These are phyloP conservation scores for Tricholoma matsutake DNA, from an alignment of 768 basidiomycete species.

Conservation along the genomic window DNA sequence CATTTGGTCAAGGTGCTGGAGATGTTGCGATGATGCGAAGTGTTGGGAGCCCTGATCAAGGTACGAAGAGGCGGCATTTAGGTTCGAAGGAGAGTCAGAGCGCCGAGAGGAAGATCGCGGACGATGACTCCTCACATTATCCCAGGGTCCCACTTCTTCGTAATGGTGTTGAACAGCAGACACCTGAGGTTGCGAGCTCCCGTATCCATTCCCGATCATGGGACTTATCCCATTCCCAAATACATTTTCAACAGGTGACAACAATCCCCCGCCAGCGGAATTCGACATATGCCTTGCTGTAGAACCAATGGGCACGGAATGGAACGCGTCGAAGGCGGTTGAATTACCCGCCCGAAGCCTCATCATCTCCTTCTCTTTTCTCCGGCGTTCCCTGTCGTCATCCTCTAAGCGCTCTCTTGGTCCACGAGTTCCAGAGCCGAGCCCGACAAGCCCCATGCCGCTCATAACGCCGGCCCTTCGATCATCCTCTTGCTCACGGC, in stretches of 20 bases:
- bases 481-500: slow-evolving; percentile 42
- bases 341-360: slow-evolving; percentile 40
- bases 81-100: slow-evolving; percentile 31
- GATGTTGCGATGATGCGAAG: slow-evolving; percentile 4
- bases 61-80: not conserved
- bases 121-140: slow-evolving; percentile 24
- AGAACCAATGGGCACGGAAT: slow-evolving; percentile 46
- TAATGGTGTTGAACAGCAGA: slow-evolving; percentile 20
- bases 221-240: slow-evolving; percentile 14
- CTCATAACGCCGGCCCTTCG: slow-evolving; percentile 37
- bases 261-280: slow-evolving; percentile 18
- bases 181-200: slow-evolving; percentile 5
- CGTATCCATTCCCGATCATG: slow-evolving; percentile 16
- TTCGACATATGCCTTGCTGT: slow-evolving; percentile 35
- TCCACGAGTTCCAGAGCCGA: slow-evolving; percentile 39
- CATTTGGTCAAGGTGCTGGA: slow-evolving; percentile 12
- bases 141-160: slow-evolving; percentile 45
- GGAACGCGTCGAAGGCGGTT: slow-evolving; percentile 75
- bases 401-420: slow-evolving; percentile 63
- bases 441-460: slow-evolving; percentile 37
- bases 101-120: slow-evolving; percentile 31
- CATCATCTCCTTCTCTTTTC: slow-evolving; percentile 49
- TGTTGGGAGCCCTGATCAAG: slow-evolving; percentile 11
- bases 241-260: slow-evolving; percentile 15
- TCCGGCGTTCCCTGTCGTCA: slow-evolving; percentile 50